A percentile compares a stretch with the other conserved stretches of the same genome.
Conservation (phyloP, 2,329 filamentous ascomycete genomes). For the Calonectria multiphialidica region DNA sequence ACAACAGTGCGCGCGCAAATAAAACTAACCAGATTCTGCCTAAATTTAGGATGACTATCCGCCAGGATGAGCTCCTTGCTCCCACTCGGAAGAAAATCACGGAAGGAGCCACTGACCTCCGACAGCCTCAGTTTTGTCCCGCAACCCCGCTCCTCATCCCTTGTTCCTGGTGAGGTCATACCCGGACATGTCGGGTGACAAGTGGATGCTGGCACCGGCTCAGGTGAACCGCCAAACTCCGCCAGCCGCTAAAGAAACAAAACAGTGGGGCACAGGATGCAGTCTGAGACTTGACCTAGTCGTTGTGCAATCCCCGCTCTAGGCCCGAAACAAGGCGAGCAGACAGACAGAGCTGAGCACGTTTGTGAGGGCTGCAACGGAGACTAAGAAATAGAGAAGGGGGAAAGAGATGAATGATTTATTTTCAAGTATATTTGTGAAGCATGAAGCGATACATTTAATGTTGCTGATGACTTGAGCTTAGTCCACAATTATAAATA, state of each 20-base stretch:
- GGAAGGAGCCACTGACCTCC: background rate
- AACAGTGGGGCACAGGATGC: background rate
- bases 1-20: too few species aligned
- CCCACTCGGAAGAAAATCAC: too few species aligned
- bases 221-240: background rate
- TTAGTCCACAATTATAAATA: too few species aligned
- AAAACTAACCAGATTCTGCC: too few species aligned
- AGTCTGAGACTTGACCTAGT: background rate
- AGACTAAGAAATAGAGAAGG: too few species aligned
- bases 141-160: background rate
- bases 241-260: conserved; percentile 3
- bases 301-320: background rate
- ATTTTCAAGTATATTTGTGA: too few species aligned
- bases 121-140: background rate
- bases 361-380: too few species aligned
- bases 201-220: background rate
- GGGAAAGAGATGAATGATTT: background rate
- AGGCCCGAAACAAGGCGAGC: background rate
- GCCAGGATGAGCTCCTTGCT: too few species aligned
- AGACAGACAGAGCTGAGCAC: background rate
- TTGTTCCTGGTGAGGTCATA: background rate
- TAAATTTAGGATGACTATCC: too few species aligned
- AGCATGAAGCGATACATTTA: too few species aligned
- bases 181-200: background rate
- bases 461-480: too few species aligned